Evolutionary conservation across 2,329 filamentous ascomycete species (phyloP), one percentile per base, ranked within the genome.

Genomic region (Talaromyces sp.): DNA sequence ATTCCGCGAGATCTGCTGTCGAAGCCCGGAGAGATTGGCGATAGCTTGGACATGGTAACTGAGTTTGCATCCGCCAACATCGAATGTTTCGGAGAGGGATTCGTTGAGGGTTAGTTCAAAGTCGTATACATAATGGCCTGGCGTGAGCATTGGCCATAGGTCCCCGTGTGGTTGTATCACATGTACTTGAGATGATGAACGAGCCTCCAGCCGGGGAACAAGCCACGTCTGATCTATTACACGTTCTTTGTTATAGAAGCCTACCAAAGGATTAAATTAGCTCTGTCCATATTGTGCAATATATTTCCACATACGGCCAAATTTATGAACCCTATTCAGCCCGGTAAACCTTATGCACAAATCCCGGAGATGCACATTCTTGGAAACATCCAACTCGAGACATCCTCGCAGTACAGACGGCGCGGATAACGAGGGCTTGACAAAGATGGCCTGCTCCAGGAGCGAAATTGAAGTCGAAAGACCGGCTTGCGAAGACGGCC

Each of bases 391-490:
- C 5, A 59, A 10, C 19, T 51, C 39, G 39, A 59, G 19, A 11
- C 43, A 36, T 46, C 57, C 57, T 31, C 57, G 57, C 25, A 59
- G 37, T 9, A 59, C 57, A 4, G 57, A 59, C 9, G 57, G 57
- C 36, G 57, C 21, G 4, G 36, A 41, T 9, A 50, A 21, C 1
- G 41, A 41, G 10, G 57, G 22, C 33, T 55, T 52, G 35, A 59
- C 57, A 41, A 51, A 59, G 19, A 59, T 59, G 41, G 52, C 46
- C 52, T 53, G 52, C 17, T 59, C 57, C 7, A 59, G 13, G 36
- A 59, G 19, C 1, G 45, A 13, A 37, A 54, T 55, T 15, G 36
- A 54, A n/a, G 39, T 39, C 4, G 45, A 41, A 5, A 59, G 17
- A 6, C 41, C 53, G 2, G 53, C 31, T 21, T 33, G 53, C 13